phyloP scores from a whole-genome alignment of 495 filamentous ascomycete species.

The Evansstolkia leycettana region DNA sequence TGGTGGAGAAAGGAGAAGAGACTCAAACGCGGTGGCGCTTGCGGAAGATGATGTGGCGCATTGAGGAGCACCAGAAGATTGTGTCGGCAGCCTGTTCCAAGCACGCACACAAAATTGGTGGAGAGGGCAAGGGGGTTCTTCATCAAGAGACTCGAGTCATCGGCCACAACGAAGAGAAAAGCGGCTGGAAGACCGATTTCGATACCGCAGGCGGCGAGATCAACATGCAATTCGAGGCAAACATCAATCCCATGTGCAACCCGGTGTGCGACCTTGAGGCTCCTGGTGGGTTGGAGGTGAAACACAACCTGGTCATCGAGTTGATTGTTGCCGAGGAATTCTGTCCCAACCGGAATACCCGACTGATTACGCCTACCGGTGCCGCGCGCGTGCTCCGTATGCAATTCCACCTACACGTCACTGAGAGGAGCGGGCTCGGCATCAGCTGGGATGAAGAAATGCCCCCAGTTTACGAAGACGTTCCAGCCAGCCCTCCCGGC shows the following conservation, averaged over 20 bases:
- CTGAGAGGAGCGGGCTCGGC: slow-evolving; percentile 74
- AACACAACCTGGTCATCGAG: slow-evolving; percentile 80
- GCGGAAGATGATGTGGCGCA: slow-evolving; percentile 81
- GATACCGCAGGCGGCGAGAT: slow-evolving; percentile 55
- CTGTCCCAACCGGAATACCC: slow-evolving; percentile 54
- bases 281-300: slow-evolving; percentile 63
- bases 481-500: slow-evolving; percentile 73
- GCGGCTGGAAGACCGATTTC: slow-evolving; percentile 96
- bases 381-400: slow-evolving; percentile 84
- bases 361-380: slow-evolving; percentile 72
- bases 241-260: slow-evolving; percentile 45
- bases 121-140: slow-evolving; percentile 59
- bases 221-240: slow-evolving; percentile 70
- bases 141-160: slow-evolving; percentile 70
- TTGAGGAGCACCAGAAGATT: slow-evolving; percentile 74
- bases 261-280: slow-evolving; percentile 72
- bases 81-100: slow-evolving; percentile 72
- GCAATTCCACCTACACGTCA: slow-evolving; percentile 74
- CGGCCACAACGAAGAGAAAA: slow-evolving; percentile 61
- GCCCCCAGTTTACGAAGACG: slow-evolving; percentile 89
- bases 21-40: slow-evolving; percentile 72
- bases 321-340: slow-evolving; percentile 92
- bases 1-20: slow-evolving; percentile 50
- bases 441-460: slow-evolving; percentile 97
- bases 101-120: slow-evolving; percentile 61